Evolutionary conservation across 208 protist genomes (phyloP), one percentile per base, ranked within the genome.

Genomic region (Strigomonas culicis): DNA sequence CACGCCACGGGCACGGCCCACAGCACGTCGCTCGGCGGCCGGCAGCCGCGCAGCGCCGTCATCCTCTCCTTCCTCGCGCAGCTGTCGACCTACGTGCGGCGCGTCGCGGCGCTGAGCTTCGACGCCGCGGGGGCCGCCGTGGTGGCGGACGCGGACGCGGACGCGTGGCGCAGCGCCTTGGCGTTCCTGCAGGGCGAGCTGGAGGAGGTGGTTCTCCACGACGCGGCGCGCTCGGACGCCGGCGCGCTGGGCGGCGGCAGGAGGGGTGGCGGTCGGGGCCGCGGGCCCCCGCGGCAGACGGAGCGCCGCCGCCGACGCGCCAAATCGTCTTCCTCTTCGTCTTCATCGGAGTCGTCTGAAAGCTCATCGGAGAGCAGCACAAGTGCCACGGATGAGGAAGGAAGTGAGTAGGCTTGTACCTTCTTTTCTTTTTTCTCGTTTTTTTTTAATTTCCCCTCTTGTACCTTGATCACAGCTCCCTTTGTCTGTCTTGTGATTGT

Each of bases 141-240:
- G 4, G 4, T 21, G 27, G 50, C 21, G 10, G 32, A 19, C 17
- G 36, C 27, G 19, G 3, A 61, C 28, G 10, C n/a, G 7, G 34
- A 4, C 39, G 27, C 39, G 27, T 47, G 22, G 32, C 28, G 39
- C 39, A 17, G 8, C 6, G 62, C 62, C 17, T 24, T 74, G 0
- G 61, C 43, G 44, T 74, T 59, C 39, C 32, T 74, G 21, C 56
- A 60, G 8, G 34, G 52, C n/a, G 62, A 66, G 51, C 43, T 68
- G 15, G 69, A 68, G 34, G 57, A 25, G 21, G 57, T 50, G 0
- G 15, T 74, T 8, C 53, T 68, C 21, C 55, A 58, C 22, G 56
- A 36, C 22, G 44, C 22, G 28, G 49, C 22, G 17, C 34, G 57
- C 24, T 21, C 32, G 0, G 63, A 65, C 24, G 47, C 21, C 34